A percentile compares a stretch with the other conserved stretches of the same genome.
These are phyloP conservation scores for Apophysomyces elegans DNA, from an alignment of 371 early-diverging fungal genomes.

Conservation along the genomic window DNA sequence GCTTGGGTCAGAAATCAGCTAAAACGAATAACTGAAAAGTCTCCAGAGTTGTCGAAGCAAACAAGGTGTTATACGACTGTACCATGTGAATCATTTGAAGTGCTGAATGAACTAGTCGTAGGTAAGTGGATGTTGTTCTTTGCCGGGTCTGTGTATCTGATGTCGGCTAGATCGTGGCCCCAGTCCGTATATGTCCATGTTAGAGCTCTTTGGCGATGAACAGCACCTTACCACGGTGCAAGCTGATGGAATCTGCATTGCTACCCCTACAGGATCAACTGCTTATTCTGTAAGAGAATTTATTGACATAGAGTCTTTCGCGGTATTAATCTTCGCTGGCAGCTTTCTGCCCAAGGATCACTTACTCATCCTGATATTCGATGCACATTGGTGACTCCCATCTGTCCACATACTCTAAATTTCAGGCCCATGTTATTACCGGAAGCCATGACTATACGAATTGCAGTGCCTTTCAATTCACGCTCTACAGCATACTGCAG, in stretches of 20 bases:
- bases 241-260: conserved; percentile 90
- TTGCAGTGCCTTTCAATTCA: conserved; percentile 73
- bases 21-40: conserved; percentile 8
- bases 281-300: conserved; percentile 81
- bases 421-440: conserved; percentile 95
- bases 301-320: conserved; percentile 24
- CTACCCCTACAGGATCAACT: conserved; percentile 95
- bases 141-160: not conserved
- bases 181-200: conserved; percentile 81
- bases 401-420: conserved; percentile 93
- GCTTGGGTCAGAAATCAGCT: conserved; percentile 37
- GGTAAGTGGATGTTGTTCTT: not conserved
- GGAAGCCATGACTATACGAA: conserved; percentile 78
- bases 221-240: conserved; percentile 82
- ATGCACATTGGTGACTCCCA: conserved; percentile 90
- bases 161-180: conserved; percentile 77
- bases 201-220: conserved; percentile 91
- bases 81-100: conserved; percentile 57
- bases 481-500: conserved; percentile 77
- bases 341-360: conserved; percentile 91
- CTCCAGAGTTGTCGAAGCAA: not conserved
- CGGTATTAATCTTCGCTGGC: not conserved
- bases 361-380: conserved; percentile 94
- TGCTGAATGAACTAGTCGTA: conserved; percentile 81
- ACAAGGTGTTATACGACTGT: conserved; percentile 40